These are phyloP conservation scores for Sporothrix schenckii DNA, from an alignment of 2,329 filamentous ascomycete species.

Conservation along the genomic window DNA sequence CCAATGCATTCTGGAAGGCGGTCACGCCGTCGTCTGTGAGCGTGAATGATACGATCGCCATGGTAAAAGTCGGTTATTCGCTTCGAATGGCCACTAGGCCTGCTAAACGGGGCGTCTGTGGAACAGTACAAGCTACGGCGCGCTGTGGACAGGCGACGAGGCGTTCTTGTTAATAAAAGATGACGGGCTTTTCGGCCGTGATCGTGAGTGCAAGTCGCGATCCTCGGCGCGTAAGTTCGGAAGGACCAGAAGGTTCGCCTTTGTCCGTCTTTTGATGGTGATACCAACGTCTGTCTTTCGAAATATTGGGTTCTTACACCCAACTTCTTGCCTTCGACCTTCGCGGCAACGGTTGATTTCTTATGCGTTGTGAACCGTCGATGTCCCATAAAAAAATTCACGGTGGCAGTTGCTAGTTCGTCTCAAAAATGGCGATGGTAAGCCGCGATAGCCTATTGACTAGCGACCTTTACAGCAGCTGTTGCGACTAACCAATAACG, in stretches of 20 bases:
- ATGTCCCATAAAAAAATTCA: conserved; percentile 1
- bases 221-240: conserved; percentile 15
- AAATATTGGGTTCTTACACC: background rate
- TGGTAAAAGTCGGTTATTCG: conserved; percentile 38
- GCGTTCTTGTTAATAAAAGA: background rate
- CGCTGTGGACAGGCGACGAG: background rate
- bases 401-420: background rate
- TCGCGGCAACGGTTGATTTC: background rate
- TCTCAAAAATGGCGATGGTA: background rate
- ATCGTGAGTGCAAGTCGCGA: background rate
- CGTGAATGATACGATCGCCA: conserved; percentile 71
- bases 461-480: conserved; percentile 15
- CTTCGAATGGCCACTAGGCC: background rate
- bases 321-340: background rate
- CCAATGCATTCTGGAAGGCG: conserved; percentile 71
- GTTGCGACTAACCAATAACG: conserved; percentile 13
- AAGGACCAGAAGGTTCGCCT: background rate
- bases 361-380: too few relatives aligned
- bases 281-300: background rate
- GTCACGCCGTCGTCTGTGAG: conserved; percentile 72
- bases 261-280: background rate
- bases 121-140: background rate
- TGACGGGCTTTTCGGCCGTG: background rate
- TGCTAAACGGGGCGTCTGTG: too few relatives aligned
- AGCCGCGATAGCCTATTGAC: background rate